A percentile compares a stretch with the other conserved stretches of the same genome.
These are phyloP conservation scores for Luvunga scandens DNA, from an alignment of 345 rosid genomes.

Conservation along the genomic window DNA sequence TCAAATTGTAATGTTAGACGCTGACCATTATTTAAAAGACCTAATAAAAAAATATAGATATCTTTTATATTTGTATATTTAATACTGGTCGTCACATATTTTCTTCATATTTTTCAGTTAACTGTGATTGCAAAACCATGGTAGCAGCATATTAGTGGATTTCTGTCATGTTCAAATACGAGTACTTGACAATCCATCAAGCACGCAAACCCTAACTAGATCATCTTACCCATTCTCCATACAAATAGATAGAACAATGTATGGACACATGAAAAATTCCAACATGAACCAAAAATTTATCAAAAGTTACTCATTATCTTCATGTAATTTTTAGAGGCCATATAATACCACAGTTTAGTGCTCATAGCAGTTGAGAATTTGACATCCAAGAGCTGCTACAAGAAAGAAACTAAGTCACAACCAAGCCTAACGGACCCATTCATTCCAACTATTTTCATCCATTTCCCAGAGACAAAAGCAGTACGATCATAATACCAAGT, in stretches of 20 bases:
- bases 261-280: neutral
- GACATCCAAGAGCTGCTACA: neutral
- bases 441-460: neutral
- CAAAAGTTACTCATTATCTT: neutral
- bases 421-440: neutral
- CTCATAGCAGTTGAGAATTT: neutral
- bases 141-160: neutral
- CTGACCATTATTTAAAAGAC: neutral
- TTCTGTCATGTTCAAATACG: neutral
- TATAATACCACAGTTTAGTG: neutral
- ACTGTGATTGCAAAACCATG: neutral
- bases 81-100: neutral
- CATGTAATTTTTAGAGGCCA: neutral
- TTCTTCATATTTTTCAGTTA: neutral
- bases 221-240: neutral
- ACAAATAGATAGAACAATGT: neutral
- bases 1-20: neutral
- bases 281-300: neutral
- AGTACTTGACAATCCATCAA: neutral
- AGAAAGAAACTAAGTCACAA: neutral
- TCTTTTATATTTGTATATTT: too few species aligned
- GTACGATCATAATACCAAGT: neutral
- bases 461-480: neutral
- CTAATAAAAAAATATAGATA: neutral
- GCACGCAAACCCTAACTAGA: neutral